Percentiles rank a stretch among this genome's conserved stretches.
These are phyloP conservation scores for Deakozyma indianensis DNA, from an alignment of 805 yeast genomes.

Conservation along the genomic window DNA sequence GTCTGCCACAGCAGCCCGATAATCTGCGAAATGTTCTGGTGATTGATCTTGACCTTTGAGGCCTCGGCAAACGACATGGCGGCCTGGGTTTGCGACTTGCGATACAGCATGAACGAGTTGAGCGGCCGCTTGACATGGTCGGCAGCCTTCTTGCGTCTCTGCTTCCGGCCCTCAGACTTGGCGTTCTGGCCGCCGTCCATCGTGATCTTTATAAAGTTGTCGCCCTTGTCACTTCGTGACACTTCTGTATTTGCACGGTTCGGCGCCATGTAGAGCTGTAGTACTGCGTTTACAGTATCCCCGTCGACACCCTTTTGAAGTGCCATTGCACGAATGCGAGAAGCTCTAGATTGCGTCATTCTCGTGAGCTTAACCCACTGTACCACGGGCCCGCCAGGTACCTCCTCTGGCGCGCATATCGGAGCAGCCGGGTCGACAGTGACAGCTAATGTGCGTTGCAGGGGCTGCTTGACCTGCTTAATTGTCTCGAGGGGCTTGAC, in stretches of 20 bases:
- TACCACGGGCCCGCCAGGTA: not conserved
- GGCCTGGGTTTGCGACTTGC: constrained; percentile 29
- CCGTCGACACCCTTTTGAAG: not conserved
- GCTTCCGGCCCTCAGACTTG: not conserved
- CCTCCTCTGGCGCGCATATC: not conserved
- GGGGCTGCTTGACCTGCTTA: not conserved
- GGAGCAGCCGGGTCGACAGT: not conserved
- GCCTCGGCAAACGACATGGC: constrained; percentile 21
- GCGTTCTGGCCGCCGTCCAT: constrained; percentile 1
- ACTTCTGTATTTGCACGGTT: not conserved
- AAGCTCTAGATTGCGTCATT: not conserved
- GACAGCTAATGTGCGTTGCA: not conserved
- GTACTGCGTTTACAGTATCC: not conserved
- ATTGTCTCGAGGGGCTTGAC: not conserved
- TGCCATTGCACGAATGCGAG: not conserved
- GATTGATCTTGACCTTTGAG: constrained; percentile 23
- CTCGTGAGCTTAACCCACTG: not conserved
- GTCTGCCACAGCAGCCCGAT: constrained; percentile 34
- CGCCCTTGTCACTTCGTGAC: not conserved
- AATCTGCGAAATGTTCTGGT: constrained; percentile 27
- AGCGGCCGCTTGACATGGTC: constrained; percentile 30
- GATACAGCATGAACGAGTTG: constrained; percentile 34
- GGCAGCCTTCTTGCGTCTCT: not conserved
- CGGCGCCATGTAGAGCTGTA: not conserved
- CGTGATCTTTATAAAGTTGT: not conserved